Percentiles rank a stretch among this genome's conserved stretches.
phyloP scores from a whole-genome alignment of 306 rosid species.

The Sechiopsis laciniata region DNA sequence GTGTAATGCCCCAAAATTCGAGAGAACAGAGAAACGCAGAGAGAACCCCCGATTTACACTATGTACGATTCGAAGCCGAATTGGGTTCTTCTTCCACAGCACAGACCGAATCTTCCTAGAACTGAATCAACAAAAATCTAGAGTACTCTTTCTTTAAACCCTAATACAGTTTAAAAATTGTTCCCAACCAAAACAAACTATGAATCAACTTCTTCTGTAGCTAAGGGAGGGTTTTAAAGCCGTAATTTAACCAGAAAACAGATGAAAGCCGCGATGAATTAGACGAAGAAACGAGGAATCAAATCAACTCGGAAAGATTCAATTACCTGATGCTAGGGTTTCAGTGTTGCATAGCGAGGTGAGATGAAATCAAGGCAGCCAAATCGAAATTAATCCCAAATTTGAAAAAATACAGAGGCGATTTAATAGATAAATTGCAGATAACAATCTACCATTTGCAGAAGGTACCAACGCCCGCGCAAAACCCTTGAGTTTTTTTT shows the following conservation, averaged over 20 bases:
- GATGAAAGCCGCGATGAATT: not conserved
- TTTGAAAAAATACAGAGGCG: too few relatives aligned
- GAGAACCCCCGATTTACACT: not conserved
- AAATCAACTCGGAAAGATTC: not conserved
- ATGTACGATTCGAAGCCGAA: not conserved
- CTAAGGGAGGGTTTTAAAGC: not conserved
- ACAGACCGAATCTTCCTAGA: not conserved
- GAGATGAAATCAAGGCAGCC: not conserved
- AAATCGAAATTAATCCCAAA: too few relatives aligned
- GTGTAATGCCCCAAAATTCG: too few relatives aligned
- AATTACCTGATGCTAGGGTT: constrained; percentile 16
- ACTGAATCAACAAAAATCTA: not conserved
- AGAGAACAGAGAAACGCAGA: too few relatives aligned
- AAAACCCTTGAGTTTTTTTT: too few relatives aligned
- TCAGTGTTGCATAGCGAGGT: not conserved
- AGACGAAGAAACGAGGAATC: not conserved
- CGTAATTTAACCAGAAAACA: not conserved
- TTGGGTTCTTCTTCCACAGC: not conserved
- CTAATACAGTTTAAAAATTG: not conserved
- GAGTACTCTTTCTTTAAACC: not conserved
- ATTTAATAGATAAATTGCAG: too few relatives aligned
- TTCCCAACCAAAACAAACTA: not conserved
- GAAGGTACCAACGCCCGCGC: too few relatives aligned
- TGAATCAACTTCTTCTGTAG: not conserved
- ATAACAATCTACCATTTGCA: too few relatives aligned